These are phyloP conservation scores for Pterocarpus macrocarpus DNA, from an alignment of 306 rosid genomes.

Conservation along the genomic window DNA sequence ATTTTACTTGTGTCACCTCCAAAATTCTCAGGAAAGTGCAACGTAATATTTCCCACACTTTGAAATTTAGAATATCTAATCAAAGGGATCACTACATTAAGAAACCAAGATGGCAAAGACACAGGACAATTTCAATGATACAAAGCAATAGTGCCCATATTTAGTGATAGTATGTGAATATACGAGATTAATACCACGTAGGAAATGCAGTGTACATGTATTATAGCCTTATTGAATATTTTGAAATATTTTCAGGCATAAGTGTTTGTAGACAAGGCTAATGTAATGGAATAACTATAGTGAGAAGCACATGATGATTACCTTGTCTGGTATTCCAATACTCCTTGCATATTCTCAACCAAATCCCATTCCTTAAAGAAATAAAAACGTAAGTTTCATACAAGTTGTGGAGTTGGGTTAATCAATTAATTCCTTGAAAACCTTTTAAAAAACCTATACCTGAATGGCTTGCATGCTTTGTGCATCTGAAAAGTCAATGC, in stretches of 20 bases:
- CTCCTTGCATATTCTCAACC: slow-evolving; percentile 94
- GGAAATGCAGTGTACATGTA: slow-evolving; percentile 21
- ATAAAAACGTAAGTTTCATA: slow-evolving; percentile 41
- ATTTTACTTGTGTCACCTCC: slow-evolving; percentile 87
- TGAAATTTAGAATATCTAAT: slow-evolving; percentile 93
- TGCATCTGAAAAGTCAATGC: slow-evolving; percentile 98
- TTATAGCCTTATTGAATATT: neutral
- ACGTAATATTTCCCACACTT: slow-evolving; percentile 87
- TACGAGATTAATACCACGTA: slow-evolving; percentile 16
- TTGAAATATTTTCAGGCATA: neutral
- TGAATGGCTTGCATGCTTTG: slow-evolving; percentile 96
- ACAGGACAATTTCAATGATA: slow-evolving; percentile 31
- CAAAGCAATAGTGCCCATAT: neutral
- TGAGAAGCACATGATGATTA: slow-evolving; percentile 50
- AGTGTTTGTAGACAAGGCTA: slow-evolving; percentile 14
- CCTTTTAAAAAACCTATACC: slow-evolving; percentile 59
- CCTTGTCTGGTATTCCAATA: slow-evolving; percentile 97
- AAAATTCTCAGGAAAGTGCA: slow-evolving; percentile 92
- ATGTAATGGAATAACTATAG: slow-evolving; percentile 24
- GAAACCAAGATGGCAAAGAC: slow-evolving; percentile 5
- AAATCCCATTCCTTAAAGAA: slow-evolving; percentile 92
- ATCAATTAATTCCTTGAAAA: slow-evolving; percentile 46
- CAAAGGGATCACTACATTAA: slow-evolving; percentile 40
- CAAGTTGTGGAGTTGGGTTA: slow-evolving; percentile 38
- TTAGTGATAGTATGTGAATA: slow-evolving; percentile 11